Evolutionary conservation across 2,329 filamentous ascomycete species (phyloP).

Genomic region (Mariannaea elegans): DNA sequence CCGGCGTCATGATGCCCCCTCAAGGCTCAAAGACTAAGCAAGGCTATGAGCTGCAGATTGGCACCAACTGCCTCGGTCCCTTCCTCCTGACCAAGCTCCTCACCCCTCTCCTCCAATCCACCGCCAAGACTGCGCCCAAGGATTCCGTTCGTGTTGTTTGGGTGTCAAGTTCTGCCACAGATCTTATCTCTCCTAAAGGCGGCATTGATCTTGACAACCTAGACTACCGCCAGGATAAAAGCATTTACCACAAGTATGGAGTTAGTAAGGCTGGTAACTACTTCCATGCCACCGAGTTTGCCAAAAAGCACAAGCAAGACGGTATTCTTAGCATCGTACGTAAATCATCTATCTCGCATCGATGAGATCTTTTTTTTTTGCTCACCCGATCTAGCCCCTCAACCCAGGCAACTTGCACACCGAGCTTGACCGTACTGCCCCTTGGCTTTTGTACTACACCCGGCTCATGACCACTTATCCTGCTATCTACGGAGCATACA

Average conservation of each 20-base stretch:
- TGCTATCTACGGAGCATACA: slow-evolving; percentile 55
- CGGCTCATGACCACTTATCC: slow-evolving; percentile 31
- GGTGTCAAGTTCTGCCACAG: slow-evolving; percentile 44
- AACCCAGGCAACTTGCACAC: slow-evolving; percentile 36
- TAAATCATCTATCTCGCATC: not conserved
- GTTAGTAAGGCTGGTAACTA: slow-evolving; percentile 45
- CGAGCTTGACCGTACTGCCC: slow-evolving; percentile 37
- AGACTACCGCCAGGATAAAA: slow-evolving; percentile 37
- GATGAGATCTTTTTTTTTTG: slow-evolving; percentile 4
- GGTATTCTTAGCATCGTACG: slow-evolving; percentile 40
- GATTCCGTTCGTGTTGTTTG: slow-evolving; percentile 43
- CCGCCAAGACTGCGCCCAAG: slow-evolving; percentile 44
- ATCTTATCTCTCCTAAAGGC: slow-evolving; percentile 30
- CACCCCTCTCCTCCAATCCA: slow-evolving; percentile 47
- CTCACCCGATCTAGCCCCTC: slow-evolving; percentile 24
- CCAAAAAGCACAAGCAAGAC: slow-evolving; percentile 39
- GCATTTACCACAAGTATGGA: slow-evolving; percentile 38
- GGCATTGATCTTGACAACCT: slow-evolving; percentile 43
- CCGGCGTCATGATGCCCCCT: slow-evolving; percentile 53
- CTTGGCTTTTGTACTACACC: slow-evolving; percentile 35
- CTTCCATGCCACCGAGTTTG: slow-evolving; percentile 43
- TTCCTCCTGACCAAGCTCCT: slow-evolving; percentile 52
- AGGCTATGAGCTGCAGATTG: slow-evolving; percentile 54
- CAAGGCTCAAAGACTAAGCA: slow-evolving; percentile 52
- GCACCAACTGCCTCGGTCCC: slow-evolving; percentile 51